Base-by-base conservation (phyloP, 768 basidiomycete genomes). In the Terana coerulea region DNA sequence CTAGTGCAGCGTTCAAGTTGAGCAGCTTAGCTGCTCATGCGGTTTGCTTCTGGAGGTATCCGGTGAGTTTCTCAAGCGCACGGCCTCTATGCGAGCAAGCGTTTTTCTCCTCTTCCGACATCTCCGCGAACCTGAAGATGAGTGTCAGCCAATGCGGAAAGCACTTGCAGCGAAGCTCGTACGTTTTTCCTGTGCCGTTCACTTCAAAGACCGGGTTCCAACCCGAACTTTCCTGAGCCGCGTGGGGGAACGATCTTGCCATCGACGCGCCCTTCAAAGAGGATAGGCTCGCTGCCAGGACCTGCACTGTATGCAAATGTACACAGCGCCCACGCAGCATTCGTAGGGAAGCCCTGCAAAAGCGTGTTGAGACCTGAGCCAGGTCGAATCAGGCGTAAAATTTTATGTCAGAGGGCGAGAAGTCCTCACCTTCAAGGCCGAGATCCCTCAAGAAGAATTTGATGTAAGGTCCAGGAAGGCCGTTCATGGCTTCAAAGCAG, bases 391-490 rank as follows among this genome's bases (percentile, higher is more conserved):
- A 19, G 5, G 31, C 5, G 42, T n/a, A 36, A 37, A n/a, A n/a
- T n/a, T n/a, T n/a, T n/a, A n/a, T n/a, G n/a, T n/a, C n/a, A n/a
- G n/a, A 30, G 12, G 30, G 15, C 22, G 19, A 48, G 26, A 28
- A 29, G 11, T 31, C 34, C 17, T 47, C 49, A 73, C 95, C 95
- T 56, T 91, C 84, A 64, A 92, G 91, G 2, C 95, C 95, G 5
- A 98, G 67, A 22, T 76, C 77, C 37, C 77, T 75, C 68, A 98
- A 71, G 68, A 99, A 99, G 57, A 91, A 76, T 62, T 99, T 99
- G 75, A 99, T 95, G 70, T 95, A 99, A 0, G 95, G 95, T 0
- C 97, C 97, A 1, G 97, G 97, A 3, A 99, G 79, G 0, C 93
- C 95, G 17, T 85, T 80, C 15, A 98, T 73, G 0, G 97, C 94